A percentile compares a stretch with the other conserved stretches of the same genome.
Evolutionary conservation across 2,329 filamentous ascomycete genomes (phyloP).

Genomic region (Neonectria magnoliae): DNA sequence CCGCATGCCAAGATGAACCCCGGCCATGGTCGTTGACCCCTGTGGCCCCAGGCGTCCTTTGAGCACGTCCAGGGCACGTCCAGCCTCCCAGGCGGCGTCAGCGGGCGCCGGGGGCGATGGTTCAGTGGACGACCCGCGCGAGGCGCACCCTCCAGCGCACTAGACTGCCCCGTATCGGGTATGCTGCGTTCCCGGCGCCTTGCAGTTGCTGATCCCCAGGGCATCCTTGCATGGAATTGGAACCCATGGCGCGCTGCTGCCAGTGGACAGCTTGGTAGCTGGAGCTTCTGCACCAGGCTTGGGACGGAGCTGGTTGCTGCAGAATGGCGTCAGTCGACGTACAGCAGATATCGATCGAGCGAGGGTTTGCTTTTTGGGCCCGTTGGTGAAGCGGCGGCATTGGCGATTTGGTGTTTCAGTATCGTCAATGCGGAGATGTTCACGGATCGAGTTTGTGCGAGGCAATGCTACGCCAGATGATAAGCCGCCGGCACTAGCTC

Average conservation of each 20-base stretch:
- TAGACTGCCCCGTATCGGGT: constrained; percentile 23
- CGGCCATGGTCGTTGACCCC: neutral
- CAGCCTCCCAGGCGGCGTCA: constrained; percentile 13
- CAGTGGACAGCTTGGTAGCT: neutral
- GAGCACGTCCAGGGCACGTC: neutral
- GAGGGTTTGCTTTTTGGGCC: constrained; percentile 8
- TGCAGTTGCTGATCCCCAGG: constrained; percentile 18
- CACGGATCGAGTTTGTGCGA: constrained; percentile 29
- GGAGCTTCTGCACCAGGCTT: constrained; percentile 2
- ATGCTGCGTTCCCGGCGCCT: constrained; percentile 23
- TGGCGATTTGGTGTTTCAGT: constrained; percentile 19
- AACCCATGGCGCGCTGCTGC: neutral
- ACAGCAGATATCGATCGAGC: constrained; percentile 7
- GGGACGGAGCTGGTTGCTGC: constrained; percentile 13
- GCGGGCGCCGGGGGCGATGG: constrained; percentile 2
- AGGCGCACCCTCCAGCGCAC: constrained; percentile 21
- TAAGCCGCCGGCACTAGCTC: constrained; percentile 5
- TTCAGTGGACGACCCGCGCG: constrained; percentile 18
- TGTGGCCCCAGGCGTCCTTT: constrained; percentile 1
- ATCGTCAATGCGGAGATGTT: constrained; percentile 36
- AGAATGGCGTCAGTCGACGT: constrained; percentile 26
- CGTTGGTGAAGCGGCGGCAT: neutral
- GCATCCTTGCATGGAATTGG: neutral
- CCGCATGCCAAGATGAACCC: constrained; percentile 14
- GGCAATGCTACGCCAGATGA: constrained; percentile 23